A percentile compares a stretch with the other conserved stretches of the same genome.
Conservation (phyloP, 2,329 filamentous ascomycete species). For the Arthroderma sp. region DNA sequence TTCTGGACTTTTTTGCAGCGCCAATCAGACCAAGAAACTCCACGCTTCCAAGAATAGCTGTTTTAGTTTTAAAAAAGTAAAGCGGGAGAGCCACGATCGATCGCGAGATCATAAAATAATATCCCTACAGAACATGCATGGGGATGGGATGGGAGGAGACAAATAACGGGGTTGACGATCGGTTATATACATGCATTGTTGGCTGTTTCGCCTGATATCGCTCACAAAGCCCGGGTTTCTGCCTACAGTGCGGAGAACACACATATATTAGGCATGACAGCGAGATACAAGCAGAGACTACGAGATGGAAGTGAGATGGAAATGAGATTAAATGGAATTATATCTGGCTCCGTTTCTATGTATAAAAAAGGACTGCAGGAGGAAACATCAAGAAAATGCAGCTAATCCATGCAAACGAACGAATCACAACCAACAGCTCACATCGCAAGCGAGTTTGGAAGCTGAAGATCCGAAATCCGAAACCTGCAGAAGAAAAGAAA, state of each 20-base stretch:
- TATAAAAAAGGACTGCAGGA: not conserved
- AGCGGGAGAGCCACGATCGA: not conserved
- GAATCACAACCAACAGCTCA: slow-evolving; percentile 2
- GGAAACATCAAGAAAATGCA: not conserved
- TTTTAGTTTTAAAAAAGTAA: not conserved
- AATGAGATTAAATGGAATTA: no score
- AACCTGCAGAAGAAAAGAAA: not conserved
- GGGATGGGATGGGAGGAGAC: not conserved
- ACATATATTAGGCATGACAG: no score
- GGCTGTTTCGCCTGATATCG: not conserved
- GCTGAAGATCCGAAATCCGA: not conserved
- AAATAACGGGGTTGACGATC: not conserved
- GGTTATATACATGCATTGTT: not conserved
- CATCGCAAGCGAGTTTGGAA: not conserved
- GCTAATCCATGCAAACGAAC: not conserved
- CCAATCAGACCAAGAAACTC: not conserved
- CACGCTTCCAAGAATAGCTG: slow-evolving; percentile 1
- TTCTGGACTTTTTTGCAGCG: not conserved
- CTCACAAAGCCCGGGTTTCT: not conserved
- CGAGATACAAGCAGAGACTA: no score
- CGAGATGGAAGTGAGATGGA: no score
- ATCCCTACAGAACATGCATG: not conserved
- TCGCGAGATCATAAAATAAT: not conserved
- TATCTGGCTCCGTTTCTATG: not conserved
- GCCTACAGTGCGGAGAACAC: no score